phyloP scores from a whole-genome alignment of 345 rosid species.

The Rhodamnia argentea region DNA sequence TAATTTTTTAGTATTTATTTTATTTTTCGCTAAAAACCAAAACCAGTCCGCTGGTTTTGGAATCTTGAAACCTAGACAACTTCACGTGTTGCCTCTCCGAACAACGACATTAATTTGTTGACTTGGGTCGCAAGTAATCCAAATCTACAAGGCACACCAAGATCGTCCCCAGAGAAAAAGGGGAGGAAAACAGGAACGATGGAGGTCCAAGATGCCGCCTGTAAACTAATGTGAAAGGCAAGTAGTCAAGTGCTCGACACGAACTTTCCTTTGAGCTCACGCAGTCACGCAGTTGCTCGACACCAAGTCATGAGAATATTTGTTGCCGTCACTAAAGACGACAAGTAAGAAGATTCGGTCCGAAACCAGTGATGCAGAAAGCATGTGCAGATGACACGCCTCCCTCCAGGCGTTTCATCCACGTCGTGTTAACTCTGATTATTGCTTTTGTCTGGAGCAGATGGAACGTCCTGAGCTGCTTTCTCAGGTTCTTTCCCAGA shows the following conservation, averaged over 20 bases:
- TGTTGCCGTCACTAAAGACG: neutral
- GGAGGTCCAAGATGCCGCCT: neutral
- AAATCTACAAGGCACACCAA: neutral
- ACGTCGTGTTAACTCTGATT: neutral
- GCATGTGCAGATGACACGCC: neutral
- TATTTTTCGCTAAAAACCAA: too few species aligned
- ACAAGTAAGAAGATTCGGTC: neutral
- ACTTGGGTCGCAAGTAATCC: too few species aligned
- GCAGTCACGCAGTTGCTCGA: neutral
- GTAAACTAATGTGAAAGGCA: neutral
- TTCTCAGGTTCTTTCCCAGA: neutral
- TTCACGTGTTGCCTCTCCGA: too few species aligned
- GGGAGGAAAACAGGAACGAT: neutral
- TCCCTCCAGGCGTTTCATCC: neutral
- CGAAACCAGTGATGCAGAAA: neutral
- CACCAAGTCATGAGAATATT: neutral
- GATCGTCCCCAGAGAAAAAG: neutral
- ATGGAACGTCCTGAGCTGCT: neutral
- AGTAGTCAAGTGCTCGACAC: neutral
- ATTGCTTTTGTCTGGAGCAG: neutral
- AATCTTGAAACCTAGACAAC: too few species aligned
- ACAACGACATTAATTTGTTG: too few species aligned
- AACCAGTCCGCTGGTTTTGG: too few species aligned
- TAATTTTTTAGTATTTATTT: too few species aligned
- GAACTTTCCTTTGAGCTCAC: neutral